These are phyloP conservation scores for Cercospora beticola DNA, from an alignment of 2,329 filamentous ascomycete genomes.

Conservation along the genomic window DNA sequence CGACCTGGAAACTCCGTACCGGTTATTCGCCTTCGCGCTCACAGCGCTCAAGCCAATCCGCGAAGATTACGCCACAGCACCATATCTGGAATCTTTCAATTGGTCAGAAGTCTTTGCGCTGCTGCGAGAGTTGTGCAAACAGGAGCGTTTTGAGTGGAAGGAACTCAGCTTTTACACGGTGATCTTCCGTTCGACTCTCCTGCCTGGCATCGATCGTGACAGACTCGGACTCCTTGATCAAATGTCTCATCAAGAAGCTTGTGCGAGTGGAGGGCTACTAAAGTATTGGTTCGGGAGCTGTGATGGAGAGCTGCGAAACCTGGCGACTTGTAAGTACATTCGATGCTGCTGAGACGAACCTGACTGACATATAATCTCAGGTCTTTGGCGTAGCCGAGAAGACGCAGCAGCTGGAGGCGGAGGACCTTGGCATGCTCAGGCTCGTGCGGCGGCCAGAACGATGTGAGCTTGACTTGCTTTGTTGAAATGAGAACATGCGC, in stretches of 20 bases:
- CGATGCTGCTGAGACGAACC: background rate
- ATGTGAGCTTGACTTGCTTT: slow-evolving; percentile 32
- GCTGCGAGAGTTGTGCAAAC: slow-evolving; percentile 54
- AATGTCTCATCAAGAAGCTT: slow-evolving; percentile 76
- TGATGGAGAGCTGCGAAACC: slow-evolving; percentile 68
- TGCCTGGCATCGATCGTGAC: slow-evolving; percentile 63
- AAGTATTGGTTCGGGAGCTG: slow-evolving; percentile 91
- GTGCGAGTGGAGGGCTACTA: slow-evolving; percentile 73
- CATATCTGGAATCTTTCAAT: slow-evolving; percentile 75
- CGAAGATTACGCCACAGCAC: slow-evolving; percentile 71
- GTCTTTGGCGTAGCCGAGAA: slow-evolving; percentile 63
- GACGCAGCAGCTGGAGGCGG: slow-evolving; percentile 60
- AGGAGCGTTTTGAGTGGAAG: slow-evolving; percentile 22
- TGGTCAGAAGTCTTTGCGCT: slow-evolving; percentile 61
- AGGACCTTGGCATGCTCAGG: slow-evolving; percentile 58
- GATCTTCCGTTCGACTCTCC: slow-evolving; percentile 74
- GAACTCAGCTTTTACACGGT: slow-evolving; percentile 70
- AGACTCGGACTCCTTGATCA: slow-evolving; percentile 73
- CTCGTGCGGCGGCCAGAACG: slow-evolving; percentile 49
- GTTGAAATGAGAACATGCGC: background rate
- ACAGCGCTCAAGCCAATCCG: slow-evolving; percentile 62
- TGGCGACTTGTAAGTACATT: slow-evolving; percentile 66
- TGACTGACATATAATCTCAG: slow-evolving; percentile 46
- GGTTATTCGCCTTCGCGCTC: slow-evolving; percentile 70
- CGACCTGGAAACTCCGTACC: slow-evolving; percentile 63